Conservation (phyloP, 78 protist genomes). For the Speleostelium caveatum region DNA sequence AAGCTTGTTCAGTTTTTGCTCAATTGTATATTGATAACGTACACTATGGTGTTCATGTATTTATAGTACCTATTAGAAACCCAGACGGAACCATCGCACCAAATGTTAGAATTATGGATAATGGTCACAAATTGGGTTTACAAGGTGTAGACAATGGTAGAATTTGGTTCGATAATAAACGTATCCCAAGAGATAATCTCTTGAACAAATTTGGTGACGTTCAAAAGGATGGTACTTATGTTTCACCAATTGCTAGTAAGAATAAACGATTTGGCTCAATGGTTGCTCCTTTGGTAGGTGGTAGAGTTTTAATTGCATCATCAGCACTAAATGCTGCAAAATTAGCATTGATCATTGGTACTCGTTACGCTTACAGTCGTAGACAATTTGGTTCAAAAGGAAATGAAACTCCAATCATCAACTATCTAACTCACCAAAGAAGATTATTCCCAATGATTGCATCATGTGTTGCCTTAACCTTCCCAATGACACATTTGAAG, state of each 20-base stretch:
- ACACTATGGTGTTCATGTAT: slow-evolving; percentile 83
- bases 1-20: slow-evolving; percentile 83
- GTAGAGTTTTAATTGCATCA: slow-evolving; percentile 69
- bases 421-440: slow-evolving; percentile 75
- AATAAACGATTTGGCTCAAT: slow-evolving; percentile 72
- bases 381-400: slow-evolving; percentile 78
- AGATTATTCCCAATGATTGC: slow-evolving; percentile 80
- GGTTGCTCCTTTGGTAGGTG: slow-evolving; percentile 81
- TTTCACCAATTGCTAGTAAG: slow-evolving; percentile 43
- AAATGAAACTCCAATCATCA: slow-evolving; percentile 68
- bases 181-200: slow-evolving; percentile 86
- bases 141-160: slow-evolving; percentile 89
- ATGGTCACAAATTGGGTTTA: slow-evolving; percentile 70
- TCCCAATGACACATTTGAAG: slow-evolving; percentile 33
- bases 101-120: slow-evolving; percentile 76
- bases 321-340: slow-evolving; percentile 52
- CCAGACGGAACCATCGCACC: slow-evolving; percentile 27
- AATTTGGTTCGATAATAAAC: slow-evolving; percentile 79
- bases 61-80: slow-evolving; percentile 84
- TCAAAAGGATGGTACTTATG: slow-evolving; percentile 63
- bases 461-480: slow-evolving; percentile 24
- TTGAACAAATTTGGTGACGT: slow-evolving; percentile 86
- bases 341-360: slow-evolving; percentile 54
- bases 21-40: slow-evolving; percentile 72
- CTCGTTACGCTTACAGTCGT: slow-evolving; percentile 52